A percentile compares a stretch with the other conserved stretches of the same genome.
These are phyloP conservation scores for Melampsora occidentalis DNA, from an alignment of 1,284 basidiomycete genomes.

Conservation along the genomic window DNA sequence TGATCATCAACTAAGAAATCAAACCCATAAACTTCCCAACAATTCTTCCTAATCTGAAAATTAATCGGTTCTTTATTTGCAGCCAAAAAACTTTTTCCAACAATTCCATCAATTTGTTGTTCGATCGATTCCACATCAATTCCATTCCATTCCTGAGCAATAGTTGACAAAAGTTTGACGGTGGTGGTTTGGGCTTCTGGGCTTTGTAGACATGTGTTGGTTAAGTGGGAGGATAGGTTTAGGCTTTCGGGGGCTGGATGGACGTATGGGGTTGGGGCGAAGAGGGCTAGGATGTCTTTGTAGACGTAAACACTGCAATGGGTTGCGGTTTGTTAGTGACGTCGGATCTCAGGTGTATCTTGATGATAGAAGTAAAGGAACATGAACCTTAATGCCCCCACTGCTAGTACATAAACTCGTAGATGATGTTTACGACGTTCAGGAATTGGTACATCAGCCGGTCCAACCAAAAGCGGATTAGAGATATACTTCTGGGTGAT, in stretches of 20 bases:
- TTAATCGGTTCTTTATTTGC: constrained; percentile 25
- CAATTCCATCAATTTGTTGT: constrained; percentile 12
- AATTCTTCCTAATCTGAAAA: constrained; percentile 17
- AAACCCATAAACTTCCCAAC: constrained; percentile 29
- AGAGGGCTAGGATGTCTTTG: constrained; percentile 77
- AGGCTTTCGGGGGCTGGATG: constrained; percentile 52
- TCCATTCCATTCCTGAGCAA: background rate
- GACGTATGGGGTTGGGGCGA: constrained; percentile 68
- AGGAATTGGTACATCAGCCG: constrained; percentile 27
- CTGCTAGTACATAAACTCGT: constrained; percentile 84
- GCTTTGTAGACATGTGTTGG: constrained; percentile 87
- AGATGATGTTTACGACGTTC: constrained; percentile 75
- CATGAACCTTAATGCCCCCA: constrained; percentile 53
- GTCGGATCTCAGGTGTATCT: background rate
- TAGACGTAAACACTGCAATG: constrained; percentile 59
- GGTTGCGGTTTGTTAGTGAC: background rate
- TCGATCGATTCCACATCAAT: background rate
- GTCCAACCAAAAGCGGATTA: constrained; percentile 66
- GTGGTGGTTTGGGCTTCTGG: background rate
- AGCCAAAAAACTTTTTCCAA: constrained; percentile 5
- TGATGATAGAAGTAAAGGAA: background rate
- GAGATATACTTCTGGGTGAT: constrained; percentile 71
- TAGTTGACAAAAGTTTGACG: background rate
- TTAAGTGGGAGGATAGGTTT: constrained; percentile 78
- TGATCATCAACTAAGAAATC: constrained; percentile 21